Evolutionary conservation across 768 basidiomycete species (phyloP).

Genomic region (Leccinum longicurvipes): DNA sequence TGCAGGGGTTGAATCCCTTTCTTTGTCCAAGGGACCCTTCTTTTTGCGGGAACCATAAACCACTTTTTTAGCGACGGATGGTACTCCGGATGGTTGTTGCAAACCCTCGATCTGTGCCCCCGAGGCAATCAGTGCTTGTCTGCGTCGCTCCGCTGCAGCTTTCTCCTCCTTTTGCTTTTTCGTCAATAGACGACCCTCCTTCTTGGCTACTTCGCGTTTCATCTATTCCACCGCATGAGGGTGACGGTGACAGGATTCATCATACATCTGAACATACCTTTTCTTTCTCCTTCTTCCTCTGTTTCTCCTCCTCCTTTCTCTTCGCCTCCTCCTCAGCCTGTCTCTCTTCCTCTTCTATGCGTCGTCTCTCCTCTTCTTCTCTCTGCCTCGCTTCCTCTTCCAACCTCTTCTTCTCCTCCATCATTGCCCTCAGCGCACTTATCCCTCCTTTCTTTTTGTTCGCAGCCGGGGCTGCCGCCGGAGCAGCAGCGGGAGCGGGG

Average conservation of each 20-base stretch:
- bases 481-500: constrained; percentile 31
- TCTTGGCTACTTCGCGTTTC: constrained; percentile 86
- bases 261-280: constrained; percentile 47
- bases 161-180: constrained; percentile 96
- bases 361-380: constrained; percentile 74
- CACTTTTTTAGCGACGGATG: constrained; percentile 59
- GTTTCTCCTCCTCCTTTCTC: constrained; percentile 79
- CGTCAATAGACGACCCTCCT: constrained; percentile 92
- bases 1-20: constrained; percentile 29
- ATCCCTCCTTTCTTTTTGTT: constrained; percentile 77
- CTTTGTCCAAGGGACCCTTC: constrained; percentile 53
- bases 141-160: constrained; percentile 85
- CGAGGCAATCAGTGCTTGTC: constrained; percentile 84
- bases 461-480: constrained; percentile 35
- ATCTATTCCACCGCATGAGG: constrained; percentile 45
- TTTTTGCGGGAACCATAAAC: constrained; percentile 85
- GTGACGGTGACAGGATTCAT: not conserved
- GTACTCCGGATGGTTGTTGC: constrained; percentile 50
- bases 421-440: constrained; percentile 80
- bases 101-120: constrained; percentile 91
- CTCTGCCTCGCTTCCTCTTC: constrained; percentile 76
- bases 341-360: constrained; percentile 89
- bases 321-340: constrained; percentile 71
- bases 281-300: constrained; percentile 82
- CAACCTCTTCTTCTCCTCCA: constrained; percentile 87